Base-by-base conservation (phyloP, 2,329 filamentous ascomycete genomes). In the Ophiostoma perfectum region DNA sequence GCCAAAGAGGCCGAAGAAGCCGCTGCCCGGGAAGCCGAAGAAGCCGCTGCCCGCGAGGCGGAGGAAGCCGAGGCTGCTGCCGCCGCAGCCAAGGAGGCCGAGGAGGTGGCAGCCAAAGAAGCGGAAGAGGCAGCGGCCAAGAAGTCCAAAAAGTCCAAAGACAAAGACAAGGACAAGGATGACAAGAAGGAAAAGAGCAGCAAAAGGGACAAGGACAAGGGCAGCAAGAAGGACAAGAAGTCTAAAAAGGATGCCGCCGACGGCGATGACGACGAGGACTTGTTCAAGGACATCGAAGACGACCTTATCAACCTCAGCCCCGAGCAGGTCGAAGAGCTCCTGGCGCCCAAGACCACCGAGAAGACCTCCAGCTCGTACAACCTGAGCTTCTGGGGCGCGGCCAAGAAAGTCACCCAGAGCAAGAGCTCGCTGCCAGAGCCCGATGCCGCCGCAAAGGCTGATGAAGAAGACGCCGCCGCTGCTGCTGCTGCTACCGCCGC, bases 331-430 rank as follows among this genome's bases (percentile, higher is more conserved):
- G 80, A 81, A 66, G 79, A 81, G 72, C 75, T 82, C 18, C 74
- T 82, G 45, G 72, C 70, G 64, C 71, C 44, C 14, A 52, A 49
- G 18, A 18, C 70, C 36, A 72, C 83, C 76, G 62, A 73, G 58
- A 79, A 82, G 69, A 75, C 82, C 0, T 88, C 87, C 75, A 81
- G 18, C 3, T 47, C 63, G n/a, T 64, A 64, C 18, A 64, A 45
- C 42, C 63, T 64, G 18, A 47, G 81, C 72, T 86, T 87, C 78
- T 88, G 85, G 85, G 83, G 84, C 70, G 78, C 80, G 64, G 75
- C 78, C 69, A 84, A 82, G 74, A 84, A 81, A 71, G 64, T 70
- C 47, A 70, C 75, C 8, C 49, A 75, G 73, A 73, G 72, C 70
- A 81, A 81, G 77, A 79, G 78, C 79, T 73, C 72, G 74, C 76